A percentile compares a stretch with the other conserved stretches of the same genome.
phyloP scores from a whole-genome alignment of 2,329 filamentous ascomycete genomes.

The Magnaporthales sp. region DNA sequence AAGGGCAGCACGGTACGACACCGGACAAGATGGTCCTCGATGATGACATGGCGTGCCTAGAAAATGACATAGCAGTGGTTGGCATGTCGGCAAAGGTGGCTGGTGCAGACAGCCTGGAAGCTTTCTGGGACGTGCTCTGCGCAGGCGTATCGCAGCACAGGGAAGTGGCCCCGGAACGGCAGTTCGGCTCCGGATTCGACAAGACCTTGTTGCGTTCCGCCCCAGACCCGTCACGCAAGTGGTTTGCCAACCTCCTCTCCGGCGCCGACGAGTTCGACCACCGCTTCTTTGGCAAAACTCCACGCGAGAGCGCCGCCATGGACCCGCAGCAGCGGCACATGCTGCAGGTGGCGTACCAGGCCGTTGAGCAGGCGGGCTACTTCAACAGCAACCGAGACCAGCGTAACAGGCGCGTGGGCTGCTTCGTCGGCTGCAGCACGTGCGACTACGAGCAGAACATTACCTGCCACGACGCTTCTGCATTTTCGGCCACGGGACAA shows the following conservation, averaged over 20 bases:
- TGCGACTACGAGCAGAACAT: slow-evolving; percentile 33
- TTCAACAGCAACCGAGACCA: slow-evolving; percentile 4
- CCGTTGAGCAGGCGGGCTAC: slow-evolving; percentile 20
- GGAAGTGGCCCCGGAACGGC: slow-evolving; percentile 14
- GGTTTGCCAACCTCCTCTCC: slow-evolving; percentile 18
- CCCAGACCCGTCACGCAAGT: slow-evolving; percentile 14
- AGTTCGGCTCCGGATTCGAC: slow-evolving; percentile 17
- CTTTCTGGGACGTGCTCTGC: slow-evolving; percentile 22
- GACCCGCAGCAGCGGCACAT: slow-evolving; percentile 30
- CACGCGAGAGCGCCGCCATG: slow-evolving; percentile 25
- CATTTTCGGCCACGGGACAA: slow-evolving; percentile 27
- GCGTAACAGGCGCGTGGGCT: slow-evolving; percentile 19
- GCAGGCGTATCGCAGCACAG: slow-evolving; percentile 21
- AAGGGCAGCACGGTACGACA: no score
- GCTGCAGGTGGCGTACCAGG: slow-evolving; percentile 32
- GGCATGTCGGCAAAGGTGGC: slow-evolving; percentile 25
- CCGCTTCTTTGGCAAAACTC: slow-evolving; percentile 29
- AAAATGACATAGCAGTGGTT: slow-evolving; percentile 22
- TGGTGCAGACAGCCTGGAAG: slow-evolving; percentile 23
- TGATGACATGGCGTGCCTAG: no score
- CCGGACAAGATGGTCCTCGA: no score
- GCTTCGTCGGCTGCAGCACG: slow-evolving; percentile 25
- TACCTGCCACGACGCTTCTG: slow-evolving; percentile 22
- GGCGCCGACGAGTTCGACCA: slow-evolving; percentile 25
- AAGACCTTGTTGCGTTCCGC: slow-evolving; percentile 11